Evolutionary conservation across 139 green algal species (phyloP).

Genomic region (Ulvella scutata): DNA sequence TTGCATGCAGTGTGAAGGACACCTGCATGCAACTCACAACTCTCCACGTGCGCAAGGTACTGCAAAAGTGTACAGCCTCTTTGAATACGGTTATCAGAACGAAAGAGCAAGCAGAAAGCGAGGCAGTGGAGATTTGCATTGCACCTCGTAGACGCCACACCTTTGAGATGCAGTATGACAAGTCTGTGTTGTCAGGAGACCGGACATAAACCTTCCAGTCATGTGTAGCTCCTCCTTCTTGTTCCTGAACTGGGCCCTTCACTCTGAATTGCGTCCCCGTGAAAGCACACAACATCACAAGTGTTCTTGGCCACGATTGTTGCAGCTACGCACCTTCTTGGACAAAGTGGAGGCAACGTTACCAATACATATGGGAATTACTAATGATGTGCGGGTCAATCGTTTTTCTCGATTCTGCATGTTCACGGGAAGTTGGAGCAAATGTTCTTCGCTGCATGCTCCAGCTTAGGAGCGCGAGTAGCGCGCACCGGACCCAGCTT

Average conservation of each 20-base stretch:
- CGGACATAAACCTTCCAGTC: not conserved
- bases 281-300: not conserved
- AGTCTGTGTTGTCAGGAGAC: not conserved
- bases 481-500: not conserved
- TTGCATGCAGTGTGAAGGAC: not conserved
- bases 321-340: not conserved
- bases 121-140: too few species aligned
- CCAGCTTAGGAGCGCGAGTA: not conserved
- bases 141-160: too few species aligned
- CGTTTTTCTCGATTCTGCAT: not conserved
- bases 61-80: too few species aligned
- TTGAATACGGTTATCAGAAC: too few species aligned
- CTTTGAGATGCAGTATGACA: not conserved
- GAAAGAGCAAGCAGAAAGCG: too few species aligned
- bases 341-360: not conserved
- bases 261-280: too few species aligned
- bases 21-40: too few species aligned
- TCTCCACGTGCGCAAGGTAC: too few species aligned
- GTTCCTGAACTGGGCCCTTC: too few species aligned
- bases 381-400: not conserved
- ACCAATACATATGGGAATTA: not conserved
- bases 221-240: not conserved
- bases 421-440: not conserved
- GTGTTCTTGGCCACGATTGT: not conserved
- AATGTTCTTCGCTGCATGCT: not conserved